Conservation (phyloP, 305 asterid genomes). For the Fraxinus albicans region DNA sequence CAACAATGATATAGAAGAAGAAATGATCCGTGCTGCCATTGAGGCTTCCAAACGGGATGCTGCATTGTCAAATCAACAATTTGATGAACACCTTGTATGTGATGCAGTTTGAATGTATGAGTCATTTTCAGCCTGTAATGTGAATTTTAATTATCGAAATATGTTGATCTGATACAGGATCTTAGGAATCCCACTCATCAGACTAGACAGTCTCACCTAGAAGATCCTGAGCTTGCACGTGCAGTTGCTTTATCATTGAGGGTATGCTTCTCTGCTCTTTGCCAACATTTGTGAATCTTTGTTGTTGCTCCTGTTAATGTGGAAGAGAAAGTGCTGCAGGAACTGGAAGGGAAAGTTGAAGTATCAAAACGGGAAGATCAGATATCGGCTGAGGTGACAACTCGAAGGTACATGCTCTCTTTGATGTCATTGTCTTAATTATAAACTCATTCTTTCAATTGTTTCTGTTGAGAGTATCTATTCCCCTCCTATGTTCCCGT, state of each 20-base stretch:
- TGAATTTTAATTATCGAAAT: background rate
- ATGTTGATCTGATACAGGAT: slow-evolving; percentile 41
- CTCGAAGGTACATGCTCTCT: slow-evolving; percentile 54
- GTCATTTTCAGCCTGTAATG: background rate
- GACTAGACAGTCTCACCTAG: slow-evolving; percentile 46
- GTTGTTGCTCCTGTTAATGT: slow-evolving; percentile 32
- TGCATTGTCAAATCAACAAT: slow-evolving; percentile 42
- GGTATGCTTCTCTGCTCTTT: slow-evolving; percentile 37
- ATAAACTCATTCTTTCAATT: background rate
- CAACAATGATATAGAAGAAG: slow-evolving; percentile 83
- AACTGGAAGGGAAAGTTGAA: slow-evolving; percentile 34
- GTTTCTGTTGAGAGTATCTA: background rate
- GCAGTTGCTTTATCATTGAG: slow-evolving; percentile 76
- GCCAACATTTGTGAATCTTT: slow-evolving; percentile 3
- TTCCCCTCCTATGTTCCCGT: background rate
- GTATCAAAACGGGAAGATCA: background rate
- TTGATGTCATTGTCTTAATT: slow-evolving; percentile 6
- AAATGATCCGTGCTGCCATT: slow-evolving; percentile 94
- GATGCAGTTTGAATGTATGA: background rate
- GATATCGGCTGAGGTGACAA: slow-evolving; percentile 41
- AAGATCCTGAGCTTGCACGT: slow-evolving; percentile 55
- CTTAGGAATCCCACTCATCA: slow-evolving; percentile 37
- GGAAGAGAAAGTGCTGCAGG: slow-evolving; percentile 45
- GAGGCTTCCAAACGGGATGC: slow-evolving; percentile 91
- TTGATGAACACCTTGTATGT: slow-evolving; percentile 49